These are phyloP conservation scores for Colletotrichum cuscutae DNA, from an alignment of 2,329 filamentous ascomycete species.

Conservation along the genomic window DNA sequence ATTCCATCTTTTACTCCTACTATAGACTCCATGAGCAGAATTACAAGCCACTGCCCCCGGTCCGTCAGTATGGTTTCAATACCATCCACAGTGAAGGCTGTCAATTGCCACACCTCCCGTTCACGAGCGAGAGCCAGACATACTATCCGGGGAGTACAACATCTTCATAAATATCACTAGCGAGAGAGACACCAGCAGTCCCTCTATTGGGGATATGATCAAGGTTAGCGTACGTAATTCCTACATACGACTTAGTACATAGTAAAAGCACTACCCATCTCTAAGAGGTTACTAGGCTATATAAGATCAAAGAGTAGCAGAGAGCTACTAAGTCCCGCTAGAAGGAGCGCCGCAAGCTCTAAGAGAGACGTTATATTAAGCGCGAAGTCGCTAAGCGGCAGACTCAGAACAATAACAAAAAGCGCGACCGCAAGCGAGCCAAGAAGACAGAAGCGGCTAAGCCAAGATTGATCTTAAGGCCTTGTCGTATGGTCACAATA, in stretches of 20 bases:
- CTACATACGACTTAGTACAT: constrained; percentile 69
- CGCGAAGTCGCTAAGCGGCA: constrained; percentile 54
- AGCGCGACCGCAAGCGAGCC: constrained; percentile 41
- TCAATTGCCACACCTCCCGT: too few species aligned
- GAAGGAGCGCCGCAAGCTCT: constrained; percentile 57
- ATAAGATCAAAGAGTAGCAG: constrained; percentile 59
- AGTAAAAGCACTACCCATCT: constrained; percentile 65
- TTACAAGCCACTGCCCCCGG: too few species aligned
- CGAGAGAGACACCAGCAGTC: constrained; percentile 52
- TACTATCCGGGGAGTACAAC: constrained; percentile 65
- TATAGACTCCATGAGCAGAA: too few species aligned
- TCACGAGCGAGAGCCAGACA: too few species aligned
- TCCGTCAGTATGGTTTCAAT: too few species aligned
- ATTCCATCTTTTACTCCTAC: too few species aligned
- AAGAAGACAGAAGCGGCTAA: too few species aligned
- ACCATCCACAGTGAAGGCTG: too few species aligned
- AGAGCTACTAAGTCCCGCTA: constrained; percentile 59
- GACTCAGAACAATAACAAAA: constrained; percentile 50
- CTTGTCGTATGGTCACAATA: too few species aligned
- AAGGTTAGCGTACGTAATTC: constrained; percentile 66
- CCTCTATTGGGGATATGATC: constrained; percentile 67
- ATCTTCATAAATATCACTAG: constrained; percentile 67
- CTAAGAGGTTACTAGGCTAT: constrained; percentile 59
- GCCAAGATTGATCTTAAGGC: too few species aligned
- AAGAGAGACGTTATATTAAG: constrained; percentile 59